A percentile compares a stretch with the other conserved stretches of the same genome.
phyloP scores from a whole-genome alignment of 2,329 filamentous ascomycete genomes.

The Cytospora piceae region DNA sequence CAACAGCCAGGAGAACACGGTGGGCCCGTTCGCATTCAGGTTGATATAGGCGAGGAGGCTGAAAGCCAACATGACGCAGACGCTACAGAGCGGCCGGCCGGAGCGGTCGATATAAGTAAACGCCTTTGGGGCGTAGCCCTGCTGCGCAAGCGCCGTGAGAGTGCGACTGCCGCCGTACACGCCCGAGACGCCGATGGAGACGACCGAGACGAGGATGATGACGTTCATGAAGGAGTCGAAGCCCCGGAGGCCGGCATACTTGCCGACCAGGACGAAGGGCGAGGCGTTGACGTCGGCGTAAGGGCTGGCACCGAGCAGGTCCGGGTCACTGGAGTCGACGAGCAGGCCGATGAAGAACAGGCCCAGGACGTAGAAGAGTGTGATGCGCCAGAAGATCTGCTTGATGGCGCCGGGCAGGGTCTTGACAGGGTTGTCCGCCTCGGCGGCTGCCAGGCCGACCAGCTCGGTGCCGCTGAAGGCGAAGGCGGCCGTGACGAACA shows the following conservation, averaged over 20 bases:
- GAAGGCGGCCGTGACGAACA: constrained; percentile 75
- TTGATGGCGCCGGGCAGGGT: constrained; percentile 82
- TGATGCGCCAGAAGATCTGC: constrained; percentile 69
- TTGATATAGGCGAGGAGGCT: constrained; percentile 56
- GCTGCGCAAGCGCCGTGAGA: constrained; percentile 61
- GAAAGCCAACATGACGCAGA: constrained; percentile 51
- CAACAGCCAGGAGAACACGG: constrained; percentile 68
- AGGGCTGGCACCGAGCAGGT: constrained; percentile 52
- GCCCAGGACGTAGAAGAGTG: constrained; percentile 58
- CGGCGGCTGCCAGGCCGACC: constrained; percentile 74
- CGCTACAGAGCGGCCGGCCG: constrained; percentile 58
- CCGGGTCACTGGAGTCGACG: constrained; percentile 49
- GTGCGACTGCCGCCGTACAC: constrained; percentile 65
- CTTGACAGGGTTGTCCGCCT: constrained; percentile 70
- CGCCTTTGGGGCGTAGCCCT: constrained; percentile 60
- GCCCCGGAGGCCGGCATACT: constrained; percentile 55
- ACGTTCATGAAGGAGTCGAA: constrained; percentile 63
- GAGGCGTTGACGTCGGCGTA: constrained; percentile 52
- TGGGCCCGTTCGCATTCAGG: constrained; percentile 47
- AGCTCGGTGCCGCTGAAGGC: constrained; percentile 74
- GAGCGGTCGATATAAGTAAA: constrained; percentile 61
- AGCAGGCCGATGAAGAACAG: constrained; percentile 57
- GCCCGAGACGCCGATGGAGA: constrained; percentile 62
- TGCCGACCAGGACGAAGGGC: constrained; percentile 62
- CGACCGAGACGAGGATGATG: constrained; percentile 60